Conservation (phyloP, 2,329 filamentous ascomycete genomes). For the Bipolaris zeicola region DNA sequence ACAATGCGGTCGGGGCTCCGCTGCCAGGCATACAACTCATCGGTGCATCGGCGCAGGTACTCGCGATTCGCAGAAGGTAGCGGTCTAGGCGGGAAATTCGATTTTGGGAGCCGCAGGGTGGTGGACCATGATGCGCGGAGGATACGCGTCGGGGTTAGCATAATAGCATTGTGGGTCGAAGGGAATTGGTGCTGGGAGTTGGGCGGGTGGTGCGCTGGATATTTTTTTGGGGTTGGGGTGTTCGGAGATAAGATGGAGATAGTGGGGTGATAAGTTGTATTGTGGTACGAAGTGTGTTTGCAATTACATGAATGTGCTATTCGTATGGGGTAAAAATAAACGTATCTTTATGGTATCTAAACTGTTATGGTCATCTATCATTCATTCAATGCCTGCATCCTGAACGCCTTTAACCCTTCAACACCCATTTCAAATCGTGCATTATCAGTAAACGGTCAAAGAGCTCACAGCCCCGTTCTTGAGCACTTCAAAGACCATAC, state of each 20-base stretch:
- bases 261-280: too few species aligned
- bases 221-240: constrained; percentile 17
- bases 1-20: constrained; percentile 50
- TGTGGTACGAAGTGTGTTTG: not conserved
- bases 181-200: constrained; percentile 5
- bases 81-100: constrained; percentile 56
- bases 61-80: constrained; percentile 33
- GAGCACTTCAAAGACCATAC: constrained; percentile 92
- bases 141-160: constrained; percentile 46
- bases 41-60: constrained; percentile 78
- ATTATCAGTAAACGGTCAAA: constrained; percentile 80
- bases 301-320: not conserved
- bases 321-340: not conserved
- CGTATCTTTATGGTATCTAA: not conserved
- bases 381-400: not conserved
- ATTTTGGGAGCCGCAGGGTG: constrained; percentile 56
- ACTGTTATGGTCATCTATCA: not conserved
- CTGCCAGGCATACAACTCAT: constrained; percentile 92
- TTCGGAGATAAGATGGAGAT: constrained; percentile 20
- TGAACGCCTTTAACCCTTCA: not conserved
- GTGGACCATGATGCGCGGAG: constrained; percentile 51
- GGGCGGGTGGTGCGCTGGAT: constrained; percentile 6
- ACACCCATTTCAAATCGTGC: not conserved
- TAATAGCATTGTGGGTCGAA: constrained; percentile 44
- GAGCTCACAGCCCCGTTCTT: constrained; percentile 90